Conservation (phyloP, 805 yeast species). For the Millerago galiae region DNA sequence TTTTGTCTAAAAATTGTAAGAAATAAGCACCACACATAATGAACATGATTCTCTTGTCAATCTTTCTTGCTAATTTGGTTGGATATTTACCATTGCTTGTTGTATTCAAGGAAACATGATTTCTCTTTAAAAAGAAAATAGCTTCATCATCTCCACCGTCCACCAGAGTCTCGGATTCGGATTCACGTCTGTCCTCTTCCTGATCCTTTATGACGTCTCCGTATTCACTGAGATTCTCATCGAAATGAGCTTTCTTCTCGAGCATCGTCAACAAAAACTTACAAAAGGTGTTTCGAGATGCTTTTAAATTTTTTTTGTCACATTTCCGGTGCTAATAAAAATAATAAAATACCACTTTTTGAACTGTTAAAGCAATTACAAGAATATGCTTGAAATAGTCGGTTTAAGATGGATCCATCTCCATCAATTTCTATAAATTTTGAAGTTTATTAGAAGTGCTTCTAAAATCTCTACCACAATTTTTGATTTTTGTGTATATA, state of each 20-base stretch:
- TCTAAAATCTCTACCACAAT: too few species aligned
- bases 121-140: conserved; percentile 14
- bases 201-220: background rate
- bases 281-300: background rate
- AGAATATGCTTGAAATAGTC: too few species aligned
- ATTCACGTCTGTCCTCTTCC: background rate
- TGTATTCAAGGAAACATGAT: conserved; percentile 6
- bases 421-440: too few species aligned
- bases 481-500: too few species aligned
- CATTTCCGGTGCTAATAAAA: too few species aligned
- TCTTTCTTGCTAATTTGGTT: conserved; percentile 24
- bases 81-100: conserved; percentile 11
- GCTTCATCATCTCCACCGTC: conserved; percentile 21
- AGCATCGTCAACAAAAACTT: background rate
- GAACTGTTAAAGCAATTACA: too few species aligned
- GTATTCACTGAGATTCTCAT: background rate
- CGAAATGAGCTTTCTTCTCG: background rate
- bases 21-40: conserved; percentile 48
- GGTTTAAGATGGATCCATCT: too few species aligned
- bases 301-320: too few species aligned
- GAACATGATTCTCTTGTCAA: conserved; percentile 44
- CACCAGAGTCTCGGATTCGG: conserved; percentile 2
- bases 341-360: too few species aligned
- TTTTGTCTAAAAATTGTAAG: conserved; percentile 53
- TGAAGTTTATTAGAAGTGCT: too few species aligned